Evolutionary conservation across 2,329 filamentous ascomycete species (phyloP), one percentile per base, ranked within the genome.

Genomic region (Raffaelea deltoideospora): DNA sequence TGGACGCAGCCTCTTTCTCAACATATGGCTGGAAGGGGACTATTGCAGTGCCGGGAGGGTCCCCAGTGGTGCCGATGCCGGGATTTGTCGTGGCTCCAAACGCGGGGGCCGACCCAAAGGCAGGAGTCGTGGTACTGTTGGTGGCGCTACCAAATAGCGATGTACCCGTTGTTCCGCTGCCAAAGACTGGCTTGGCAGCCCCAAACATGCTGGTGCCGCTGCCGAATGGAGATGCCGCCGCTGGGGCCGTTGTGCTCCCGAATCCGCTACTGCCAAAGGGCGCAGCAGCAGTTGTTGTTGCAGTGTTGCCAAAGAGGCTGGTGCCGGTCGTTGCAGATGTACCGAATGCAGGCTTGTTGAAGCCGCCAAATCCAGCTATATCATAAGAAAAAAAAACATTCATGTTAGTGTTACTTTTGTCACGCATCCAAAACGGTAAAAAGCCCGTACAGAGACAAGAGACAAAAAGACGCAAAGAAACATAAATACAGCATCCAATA

Each of bases 1-100:
- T 68, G 23, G 33, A 34, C 30, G 68, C 72, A 4, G 63, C 57
- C 50, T 92, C 84, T 55, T 88, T 90, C 59, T 92, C 84, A 17
- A 67, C 61, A 33, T 72, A 68, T 0, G 83, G 64, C 42, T 71
- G 60, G 59, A 88, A 92, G 5, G 76, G 68, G n/a, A 71, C 67
- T 4, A 68, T 63, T 13, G 67, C 77, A 10, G 83, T 88, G 40
- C 84, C 84, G 20, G 76, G 71, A 41, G 72, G 70, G 41, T 78
- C 71, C 33, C 66, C 69, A 17, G 63, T 56, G 35, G 57, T 61
- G 31, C 67, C 65, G 31, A 74, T 56, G 22, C 67, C 64, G 14
- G 69, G 61, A 42, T 66, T 71, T 41, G 54, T 54, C 9, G 54
- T 48, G 10, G 56, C 53, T 20, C 47, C 47, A 20, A 48, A 48